Percentiles rank a stretch among this genome's conserved stretches.
Evolutionary conservation across 306 rosid species (phyloP).

Genomic region (Lathyrus tuberosus): DNA sequence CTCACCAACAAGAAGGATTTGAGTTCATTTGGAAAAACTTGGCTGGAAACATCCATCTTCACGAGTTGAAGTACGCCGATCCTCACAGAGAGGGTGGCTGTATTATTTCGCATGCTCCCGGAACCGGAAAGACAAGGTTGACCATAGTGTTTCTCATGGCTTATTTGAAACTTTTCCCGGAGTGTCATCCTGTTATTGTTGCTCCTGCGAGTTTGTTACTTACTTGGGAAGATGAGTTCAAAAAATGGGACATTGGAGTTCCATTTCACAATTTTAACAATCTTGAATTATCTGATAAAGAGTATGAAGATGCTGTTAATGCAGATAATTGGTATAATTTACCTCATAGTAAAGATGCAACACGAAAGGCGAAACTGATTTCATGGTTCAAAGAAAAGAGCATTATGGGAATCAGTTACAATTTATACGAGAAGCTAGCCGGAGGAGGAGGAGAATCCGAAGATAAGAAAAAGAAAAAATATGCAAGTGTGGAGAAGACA

Average conservation of each 20-base stretch:
- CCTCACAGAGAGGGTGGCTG: conserved; percentile 37
- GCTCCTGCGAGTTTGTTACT: conserved; percentile 46
- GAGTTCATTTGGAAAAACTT: conserved; percentile 49
- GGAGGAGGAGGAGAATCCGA: neutral
- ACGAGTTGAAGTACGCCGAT: conserved; percentile 29
- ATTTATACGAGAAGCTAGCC: neutral
- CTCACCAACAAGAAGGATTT: conserved; percentile 50
- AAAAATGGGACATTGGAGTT: conserved; percentile 41
- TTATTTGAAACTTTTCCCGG: conserved; percentile 38
- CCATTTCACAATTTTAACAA: conserved; percentile 46
- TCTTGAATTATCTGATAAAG: conserved; percentile 39
- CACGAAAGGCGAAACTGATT: conserved; percentile 37
- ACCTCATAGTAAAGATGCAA: neutral
- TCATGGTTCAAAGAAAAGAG: conserved; percentile 43
- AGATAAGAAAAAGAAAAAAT: neutral
- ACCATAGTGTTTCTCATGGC: conserved; percentile 47
- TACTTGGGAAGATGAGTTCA: conserved; percentile 50
- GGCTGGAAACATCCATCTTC: conserved; percentile 40
- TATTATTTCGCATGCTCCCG: conserved; percentile 52
- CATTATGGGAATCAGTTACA: conserved; percentile 13
- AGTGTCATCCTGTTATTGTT: conserved; percentile 37
- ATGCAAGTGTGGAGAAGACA: conserved; percentile 2
- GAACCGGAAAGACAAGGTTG: conserved; percentile 45
- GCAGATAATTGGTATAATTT: neutral
- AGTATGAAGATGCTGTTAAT: neutral